A percentile compares a stretch with the other conserved stretches of the same genome.
Conservation (phyloP, 2,329 filamentous ascomycete species). For the Monosporascus sp. region DNA sequence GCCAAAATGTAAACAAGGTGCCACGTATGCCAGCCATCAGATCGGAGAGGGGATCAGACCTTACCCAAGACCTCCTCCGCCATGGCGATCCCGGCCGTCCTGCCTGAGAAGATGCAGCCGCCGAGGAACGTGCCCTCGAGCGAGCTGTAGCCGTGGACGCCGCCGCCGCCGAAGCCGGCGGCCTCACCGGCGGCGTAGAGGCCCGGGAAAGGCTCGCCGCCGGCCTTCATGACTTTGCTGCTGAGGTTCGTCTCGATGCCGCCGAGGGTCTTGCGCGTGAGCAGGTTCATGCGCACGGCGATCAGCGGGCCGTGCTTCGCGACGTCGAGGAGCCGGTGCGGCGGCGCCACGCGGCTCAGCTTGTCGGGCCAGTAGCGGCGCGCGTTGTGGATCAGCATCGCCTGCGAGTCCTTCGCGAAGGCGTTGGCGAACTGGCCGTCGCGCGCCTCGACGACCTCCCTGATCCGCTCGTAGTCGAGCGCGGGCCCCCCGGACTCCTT, state of each 20-base stretch:
- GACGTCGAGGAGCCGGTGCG: slow-evolving; percentile 47
- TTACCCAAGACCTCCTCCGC: slow-evolving; percentile 38
- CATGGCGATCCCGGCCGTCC: slow-evolving; percentile 51
- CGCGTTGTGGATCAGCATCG: slow-evolving; percentile 56
- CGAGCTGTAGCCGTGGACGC: slow-evolving; percentile 58
- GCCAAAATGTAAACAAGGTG: too few relatives aligned
- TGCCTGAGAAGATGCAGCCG: slow-evolving; percentile 58
- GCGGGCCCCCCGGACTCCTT: slow-evolving; percentile 38
- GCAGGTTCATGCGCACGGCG: slow-evolving; percentile 54
- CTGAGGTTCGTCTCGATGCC: slow-evolving; percentile 55
- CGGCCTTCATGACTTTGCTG: slow-evolving; percentile 48
- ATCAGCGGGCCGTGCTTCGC: slow-evolving; percentile 53
- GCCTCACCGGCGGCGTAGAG: slow-evolving; percentile 57
- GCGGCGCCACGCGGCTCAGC: slow-evolving; percentile 45
- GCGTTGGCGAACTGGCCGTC: slow-evolving; percentile 52
- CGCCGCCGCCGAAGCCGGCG: slow-evolving; percentile 58
- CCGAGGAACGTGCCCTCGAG: slow-evolving; percentile 60
- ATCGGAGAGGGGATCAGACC: neutral
- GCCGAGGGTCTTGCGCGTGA: slow-evolving; percentile 58
- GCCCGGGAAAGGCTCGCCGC: slow-evolving; percentile 46
- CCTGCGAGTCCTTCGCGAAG: slow-evolving; percentile 57
- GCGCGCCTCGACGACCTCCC: slow-evolving; percentile 44
- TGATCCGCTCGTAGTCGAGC: slow-evolving; percentile 41
- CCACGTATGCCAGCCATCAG: too few relatives aligned
- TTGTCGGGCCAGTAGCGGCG: slow-evolving; percentile 52